Evolutionary conservation across 1,284 basidiomycete species (phyloP), one percentile per base, ranked within the genome.

Genomic region (Golubevia sp.): DNA sequence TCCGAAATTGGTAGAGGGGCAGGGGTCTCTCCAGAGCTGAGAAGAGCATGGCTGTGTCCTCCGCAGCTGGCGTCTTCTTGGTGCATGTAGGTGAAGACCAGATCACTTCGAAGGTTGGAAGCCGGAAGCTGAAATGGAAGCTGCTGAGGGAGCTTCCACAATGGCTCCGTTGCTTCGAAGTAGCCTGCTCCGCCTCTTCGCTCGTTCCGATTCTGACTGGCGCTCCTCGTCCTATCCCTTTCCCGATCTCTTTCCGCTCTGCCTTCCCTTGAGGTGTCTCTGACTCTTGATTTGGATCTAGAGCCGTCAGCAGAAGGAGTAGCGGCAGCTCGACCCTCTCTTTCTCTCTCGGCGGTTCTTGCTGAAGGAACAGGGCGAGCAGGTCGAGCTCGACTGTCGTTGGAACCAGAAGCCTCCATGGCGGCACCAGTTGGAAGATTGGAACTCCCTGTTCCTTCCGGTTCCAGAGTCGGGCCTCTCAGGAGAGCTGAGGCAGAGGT

Each of bases 21-120:
- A 5, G 78, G 70, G 21, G 44, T 49, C 20, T 55, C 60, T 20
- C 59, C 72, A 49, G 59, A 62, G 54, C 70, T 64, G 56, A 58
- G 66, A 55, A 67, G 66, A 5, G 64, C 59, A 30, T 60, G 53
- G 7, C 25, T 15, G 52, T 59, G 69, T 56, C 64, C 64, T 15
- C 64, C 67, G 65, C 70, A 74, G n/a, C 68, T 62, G 58, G 67
- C 61, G 55, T 72, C 71, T 54, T 61, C 68, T 25, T 72, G 64
- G 57, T 79, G 76, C 53, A 76, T 76, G 63, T 80, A 80, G 8
- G 76, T 75, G 58, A 66, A 74, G 60, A 79, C 71, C 56, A 79
- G 69, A 27, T 75, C 77, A 52, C 77, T 79, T 11, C 77, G 76
- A 24, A 71, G 64, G 24, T 51, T 66, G 52, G 68, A 64, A 50